Evolutionary conservation across 1,284 basidiomycete genomes (phyloP), one percentile per base, ranked within the genome.

Genomic region (Microbotryum scabiosae): DNA sequence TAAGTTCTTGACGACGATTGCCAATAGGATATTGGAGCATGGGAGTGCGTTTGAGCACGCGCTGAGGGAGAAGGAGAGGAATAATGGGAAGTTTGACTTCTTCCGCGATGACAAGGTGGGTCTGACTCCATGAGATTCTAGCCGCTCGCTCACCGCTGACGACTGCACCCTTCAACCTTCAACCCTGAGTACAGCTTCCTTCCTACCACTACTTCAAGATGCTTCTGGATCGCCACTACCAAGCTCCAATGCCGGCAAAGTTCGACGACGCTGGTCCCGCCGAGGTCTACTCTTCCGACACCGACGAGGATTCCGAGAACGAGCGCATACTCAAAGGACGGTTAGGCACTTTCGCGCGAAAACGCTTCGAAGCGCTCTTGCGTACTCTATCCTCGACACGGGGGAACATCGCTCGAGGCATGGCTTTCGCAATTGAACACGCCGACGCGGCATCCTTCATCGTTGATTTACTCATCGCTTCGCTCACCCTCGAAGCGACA

Each of bases 361-460:
- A 82, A 57, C 80, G 92, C 44, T 90, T 98, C 68, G 87, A 91
- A 74, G 84, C 85, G 0, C 91, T 97, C 85, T 80, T 99, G 32
- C 83, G 94, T 21, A 83, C 82, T 6, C 78, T 98, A 69, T 86
- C 85, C 16, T 90, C 90, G 4, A 86, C 87, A 68, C 79, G 92
- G 58, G 90, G 88, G 10, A 90, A 94, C 73, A 85, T 98, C 46
- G 96, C 90, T 23, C 81, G 90, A 23, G 90, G 88, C 63, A 99
- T 97, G 91, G 83, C 87, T 16, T 97, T 97, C 73, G 90, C 91
- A 60, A 79, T 98, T 52, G 90, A 93, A 73, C 90, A 94, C 71
- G 92, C 94, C 1, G 90, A 96, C 74, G 90, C 90, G 9, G 90
- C 91, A 2, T 26, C 53, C 6, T 54, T 48, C 36, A 82, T 97